phyloP scores from a whole-genome alignment of 2,329 filamentous ascomycete species.

The Scortechinia acanthostroma region DNA sequence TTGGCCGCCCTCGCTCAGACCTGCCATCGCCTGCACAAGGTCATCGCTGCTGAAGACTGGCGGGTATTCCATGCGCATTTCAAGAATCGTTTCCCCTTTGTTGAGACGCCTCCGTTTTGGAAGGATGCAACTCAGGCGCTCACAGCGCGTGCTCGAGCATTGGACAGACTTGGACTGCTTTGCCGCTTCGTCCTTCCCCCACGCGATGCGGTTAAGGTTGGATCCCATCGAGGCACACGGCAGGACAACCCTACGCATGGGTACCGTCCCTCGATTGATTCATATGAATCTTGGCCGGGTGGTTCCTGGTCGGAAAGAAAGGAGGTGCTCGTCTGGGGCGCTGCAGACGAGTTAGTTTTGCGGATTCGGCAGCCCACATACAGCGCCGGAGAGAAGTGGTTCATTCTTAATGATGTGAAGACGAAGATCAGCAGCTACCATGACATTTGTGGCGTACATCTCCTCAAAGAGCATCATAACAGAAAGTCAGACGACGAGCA shows the following conservation, averaged over 20 bases:
- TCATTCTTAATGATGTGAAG: slow-evolving; percentile 1
- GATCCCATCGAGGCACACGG: not conserved
- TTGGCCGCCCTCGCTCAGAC: not conserved
- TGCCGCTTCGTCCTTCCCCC: not conserved
- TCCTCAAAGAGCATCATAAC: not conserved
- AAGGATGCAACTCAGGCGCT: not conserved
- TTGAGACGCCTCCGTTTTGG: not conserved
- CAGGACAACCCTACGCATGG: not conserved
- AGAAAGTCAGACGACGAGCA: not conserved
- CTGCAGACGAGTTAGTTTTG: not conserved
- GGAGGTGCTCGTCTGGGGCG: not conserved
- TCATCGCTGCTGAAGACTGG: not conserved
- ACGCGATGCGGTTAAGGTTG: not conserved
- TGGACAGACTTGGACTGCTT: not conserved
- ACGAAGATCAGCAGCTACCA: not conserved
- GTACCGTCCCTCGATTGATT: not conserved
- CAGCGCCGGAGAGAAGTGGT: not conserved
- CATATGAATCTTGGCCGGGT: not conserved
- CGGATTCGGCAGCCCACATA: not conserved
- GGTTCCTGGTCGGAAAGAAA: not conserved
- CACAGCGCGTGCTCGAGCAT: not conserved
- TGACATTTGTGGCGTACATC: slow-evolving; percentile 1
- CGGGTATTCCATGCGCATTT: not conserved
- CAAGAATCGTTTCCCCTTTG: not conserved
- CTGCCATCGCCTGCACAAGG: not conserved